These are phyloP conservation scores for Xylariaceae sp. DNA, from an alignment of 2,329 filamentous ascomycete genomes.

Conservation along the genomic window DNA sequence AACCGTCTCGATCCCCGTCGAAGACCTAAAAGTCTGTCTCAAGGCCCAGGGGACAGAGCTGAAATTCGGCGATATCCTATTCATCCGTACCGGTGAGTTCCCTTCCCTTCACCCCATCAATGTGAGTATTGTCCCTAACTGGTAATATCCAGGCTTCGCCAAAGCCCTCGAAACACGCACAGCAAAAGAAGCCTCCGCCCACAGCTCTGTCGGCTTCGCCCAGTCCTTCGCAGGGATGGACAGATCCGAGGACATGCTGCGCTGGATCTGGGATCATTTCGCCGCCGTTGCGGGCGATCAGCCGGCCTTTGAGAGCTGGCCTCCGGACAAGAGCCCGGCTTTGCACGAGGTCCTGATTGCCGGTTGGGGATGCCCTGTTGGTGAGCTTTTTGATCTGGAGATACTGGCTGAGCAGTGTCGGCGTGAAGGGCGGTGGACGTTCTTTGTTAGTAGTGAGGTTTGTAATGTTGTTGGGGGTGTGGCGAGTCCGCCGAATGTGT, in stretches of 20 bases:
- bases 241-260: constrained; percentile 40
- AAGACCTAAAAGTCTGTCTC: constrained; percentile 40
- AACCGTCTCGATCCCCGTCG: constrained; percentile 33
- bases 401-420: constrained; percentile 38
- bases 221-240: constrained; percentile 43
- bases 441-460: constrained; percentile 45
- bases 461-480: constrained; percentile 40
- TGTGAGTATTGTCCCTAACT: background rate
- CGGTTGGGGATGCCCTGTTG: constrained; percentile 47
- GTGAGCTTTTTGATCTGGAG: constrained; percentile 47
- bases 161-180: constrained; percentile 36
- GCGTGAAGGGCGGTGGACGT: constrained; percentile 36
- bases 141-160: constrained; percentile 37
- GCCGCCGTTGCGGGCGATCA: constrained; percentile 41
- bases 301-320: constrained; percentile 39
- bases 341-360: constrained; percentile 44
- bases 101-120: too few relatives aligned
- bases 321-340: constrained; percentile 20
- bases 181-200: constrained; percentile 33
- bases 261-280: constrained; percentile 38
- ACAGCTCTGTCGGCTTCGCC: constrained; percentile 35
- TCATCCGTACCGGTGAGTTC: constrained; percentile 38
- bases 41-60: constrained; percentile 43
- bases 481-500: constrained; percentile 35
- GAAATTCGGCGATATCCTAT: constrained; percentile 48